Percentiles rank a stretch among this genome's conserved stretches.
phyloP scores from a whole-genome alignment of 2,329 filamentous ascomycete genomes.

The Ceratocystiopsis brevicomis region DNA sequence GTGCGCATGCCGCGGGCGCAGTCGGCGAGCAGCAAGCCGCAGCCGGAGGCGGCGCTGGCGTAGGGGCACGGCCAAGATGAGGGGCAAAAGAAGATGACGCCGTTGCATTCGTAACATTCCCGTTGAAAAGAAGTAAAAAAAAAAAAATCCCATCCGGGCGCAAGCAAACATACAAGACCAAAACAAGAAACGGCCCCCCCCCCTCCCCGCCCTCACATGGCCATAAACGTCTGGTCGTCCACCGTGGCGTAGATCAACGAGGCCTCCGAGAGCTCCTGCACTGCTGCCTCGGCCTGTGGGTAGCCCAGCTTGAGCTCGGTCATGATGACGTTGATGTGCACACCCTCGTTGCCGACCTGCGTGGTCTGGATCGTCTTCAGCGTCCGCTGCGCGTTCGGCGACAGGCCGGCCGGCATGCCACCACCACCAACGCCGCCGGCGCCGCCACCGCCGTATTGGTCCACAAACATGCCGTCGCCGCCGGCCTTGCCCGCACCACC shows the following conservation, averaged over 20 bases:
- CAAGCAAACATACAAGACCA: neutral
- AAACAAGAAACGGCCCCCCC: neutral
- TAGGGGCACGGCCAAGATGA: neutral
- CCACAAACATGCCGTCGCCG: conserved; percentile 36
- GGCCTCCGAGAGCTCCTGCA: conserved; percentile 56
- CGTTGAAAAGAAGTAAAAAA: no score
- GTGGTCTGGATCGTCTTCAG: conserved; percentile 49
- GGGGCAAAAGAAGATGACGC: no score
- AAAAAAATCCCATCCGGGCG: no score
- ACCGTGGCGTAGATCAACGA: conserved; percentile 79
- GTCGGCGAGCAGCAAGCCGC: conserved; percentile 9
- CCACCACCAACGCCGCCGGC: conserved; percentile 18
- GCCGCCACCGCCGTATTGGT: conserved; percentile 20
- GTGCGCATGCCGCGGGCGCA: conserved; percentile 45
- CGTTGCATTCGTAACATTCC: no score
- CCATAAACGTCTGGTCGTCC: conserved; percentile 63
- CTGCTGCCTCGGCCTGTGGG: conserved; percentile 53
- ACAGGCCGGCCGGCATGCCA: conserved; percentile 26
- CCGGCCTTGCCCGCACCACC: conserved; percentile 14
- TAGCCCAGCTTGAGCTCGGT: conserved; percentile 43
- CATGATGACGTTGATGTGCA: conserved; percentile 64
- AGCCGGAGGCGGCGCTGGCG: neutral
- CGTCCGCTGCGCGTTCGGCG: conserved; percentile 44
- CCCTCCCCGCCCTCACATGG: neutral
- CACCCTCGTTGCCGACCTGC: conserved; percentile 59